Conservation (phyloP, 2,329 filamentous ascomycete genomes). For the Teratosphaeria epicoccoides region DNA sequence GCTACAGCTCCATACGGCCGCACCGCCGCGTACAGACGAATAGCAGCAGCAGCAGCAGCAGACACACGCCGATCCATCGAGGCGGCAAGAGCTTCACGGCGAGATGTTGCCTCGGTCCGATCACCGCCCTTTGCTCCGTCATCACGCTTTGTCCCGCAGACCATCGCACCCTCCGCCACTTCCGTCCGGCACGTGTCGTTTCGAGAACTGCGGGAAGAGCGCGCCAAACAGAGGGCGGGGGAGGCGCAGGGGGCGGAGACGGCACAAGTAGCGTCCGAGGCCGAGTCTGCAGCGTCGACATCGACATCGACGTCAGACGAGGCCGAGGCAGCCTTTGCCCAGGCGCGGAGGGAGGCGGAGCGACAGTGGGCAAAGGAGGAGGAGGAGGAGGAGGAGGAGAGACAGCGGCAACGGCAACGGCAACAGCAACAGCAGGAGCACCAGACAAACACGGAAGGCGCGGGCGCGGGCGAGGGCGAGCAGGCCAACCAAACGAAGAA, state of each 20-base stretch:
- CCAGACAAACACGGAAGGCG: constrained; percentile 17
- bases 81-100: constrained; percentile 19
- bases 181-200: constrained; percentile 36
- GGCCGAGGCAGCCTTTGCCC: constrained; percentile 27
- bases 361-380: constrained; percentile 32
- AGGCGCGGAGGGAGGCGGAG: constrained; percentile 26
- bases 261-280: constrained; percentile 26
- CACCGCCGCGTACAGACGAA: constrained; percentile 39
- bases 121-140: constrained; percentile 29
- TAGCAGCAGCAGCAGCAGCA: constrained; percentile 32
- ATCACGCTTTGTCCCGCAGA: constrained; percentile 34
- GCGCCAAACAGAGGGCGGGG: constrained; percentile 26
- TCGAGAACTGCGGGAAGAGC: constrained; percentile 26
- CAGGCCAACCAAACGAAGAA: constrained; percentile 41
- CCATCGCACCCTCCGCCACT: constrained; percentile 32
- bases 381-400: too few relatives aligned
- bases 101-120: constrained; percentile 13
- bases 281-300: constrained; percentile 15
- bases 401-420: too few relatives aligned
- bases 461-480: constrained; percentile 31
- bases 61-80: constrained; percentile 19
- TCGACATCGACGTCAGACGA: constrained; percentile 20
- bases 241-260: constrained; percentile 3
- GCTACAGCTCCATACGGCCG: constrained; percentile 32
- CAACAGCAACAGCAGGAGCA: constrained; percentile 35